Conservation (phyloP, 116 monocot species). For the Papilionanthe hybrid region DNA sequence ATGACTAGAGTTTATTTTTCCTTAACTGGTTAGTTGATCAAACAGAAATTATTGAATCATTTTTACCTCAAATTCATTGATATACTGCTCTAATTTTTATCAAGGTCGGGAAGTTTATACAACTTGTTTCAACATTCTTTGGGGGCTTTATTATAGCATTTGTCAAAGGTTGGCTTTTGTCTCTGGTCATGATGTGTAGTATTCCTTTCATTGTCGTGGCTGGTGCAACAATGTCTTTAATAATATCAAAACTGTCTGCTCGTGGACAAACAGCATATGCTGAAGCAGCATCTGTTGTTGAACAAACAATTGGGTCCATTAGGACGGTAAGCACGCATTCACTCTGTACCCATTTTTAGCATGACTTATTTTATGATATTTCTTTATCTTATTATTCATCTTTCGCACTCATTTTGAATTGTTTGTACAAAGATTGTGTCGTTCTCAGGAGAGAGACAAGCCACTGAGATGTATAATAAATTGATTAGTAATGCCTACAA, state of each 20-base stretch:
- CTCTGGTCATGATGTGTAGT: conserved; percentile 26
- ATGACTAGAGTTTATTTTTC: too few relatives aligned
- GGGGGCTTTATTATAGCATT: conserved; percentile 35
- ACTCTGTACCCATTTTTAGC: neutral
- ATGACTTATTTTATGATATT: too few relatives aligned
- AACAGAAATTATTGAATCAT: neutral
- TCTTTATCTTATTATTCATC: neutral
- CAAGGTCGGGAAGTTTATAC: conserved; percentile 39
- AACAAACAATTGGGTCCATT: conserved; percentile 43
- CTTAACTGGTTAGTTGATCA: too few relatives aligned
- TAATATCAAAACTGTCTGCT: conserved; percentile 23
- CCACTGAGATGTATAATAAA: conserved; percentile 38
- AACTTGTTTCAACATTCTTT: conserved; percentile 30
- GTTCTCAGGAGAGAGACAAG: conserved; percentile 58
- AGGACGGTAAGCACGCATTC: conserved; percentile 26
- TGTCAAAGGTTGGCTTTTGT: conserved; percentile 26
- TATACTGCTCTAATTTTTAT: neutral
- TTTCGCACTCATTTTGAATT: neutral
- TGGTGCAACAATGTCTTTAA: conserved; percentile 16
- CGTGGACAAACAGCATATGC: conserved; percentile 32
- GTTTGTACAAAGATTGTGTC: conserved; percentile 36
- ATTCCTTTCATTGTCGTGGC: conserved; percentile 25
- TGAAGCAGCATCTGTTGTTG: conserved; percentile 38
- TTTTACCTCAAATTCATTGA: neutral
- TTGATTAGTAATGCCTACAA: conserved; percentile 35